Evolutionary conservation across 768 basidiomycete species (phyloP), one percentile per base, ranked within the genome.

Genomic region (Naganishia kalamii): DNA sequence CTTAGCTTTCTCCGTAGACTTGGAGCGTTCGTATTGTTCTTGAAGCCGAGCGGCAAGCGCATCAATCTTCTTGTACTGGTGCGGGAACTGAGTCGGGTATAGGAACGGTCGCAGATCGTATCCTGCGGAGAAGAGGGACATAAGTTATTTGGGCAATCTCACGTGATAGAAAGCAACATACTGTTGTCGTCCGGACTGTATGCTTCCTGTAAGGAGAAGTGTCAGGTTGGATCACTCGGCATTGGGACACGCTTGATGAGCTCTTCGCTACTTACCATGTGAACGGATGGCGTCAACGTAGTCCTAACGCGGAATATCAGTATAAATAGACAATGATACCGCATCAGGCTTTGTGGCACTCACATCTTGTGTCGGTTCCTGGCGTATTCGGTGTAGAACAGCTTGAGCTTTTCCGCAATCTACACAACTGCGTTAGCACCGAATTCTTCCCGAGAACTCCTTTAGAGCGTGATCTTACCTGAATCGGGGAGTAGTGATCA

Each of bases 291-390:
- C 11, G 72, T 73, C 12, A 77, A 40, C 2, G 75, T 77, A 1
- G 77, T 78, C 74, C 75, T 75, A 37, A n/a, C n/a, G n/a, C 21
- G 17, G 25, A 35, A 15, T 12, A 48, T 49, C 40, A 68, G 52
- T 23, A 30, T 27, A n/a, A 25, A n/a, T 15, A 17, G 21, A 29
- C 25, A 23, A 25, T 17, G 13, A 15, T 13, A 19, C n/a, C 6
- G 27, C 15, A 23, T 29, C 19, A 49, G n/a, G 6, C 29, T 17
- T 43, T 35, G 25, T 5, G 4, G 25, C 29, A 82, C 89, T 73
- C 68, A 88, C 94, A 99, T 98, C 84, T 99, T 99, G 81, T 98
- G 96, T 49, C 93, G 81, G 77, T 99, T 99, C 60, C 93, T 83
- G 0, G 96, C 96, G 71, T 99, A 86, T 76, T 96, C 92, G 71